Evolutionary conservation across 2,329 filamentous ascomycete species (phyloP), one percentile per base, ranked within the genome.

Genomic region (Pyrenophora seminiperda): DNA sequence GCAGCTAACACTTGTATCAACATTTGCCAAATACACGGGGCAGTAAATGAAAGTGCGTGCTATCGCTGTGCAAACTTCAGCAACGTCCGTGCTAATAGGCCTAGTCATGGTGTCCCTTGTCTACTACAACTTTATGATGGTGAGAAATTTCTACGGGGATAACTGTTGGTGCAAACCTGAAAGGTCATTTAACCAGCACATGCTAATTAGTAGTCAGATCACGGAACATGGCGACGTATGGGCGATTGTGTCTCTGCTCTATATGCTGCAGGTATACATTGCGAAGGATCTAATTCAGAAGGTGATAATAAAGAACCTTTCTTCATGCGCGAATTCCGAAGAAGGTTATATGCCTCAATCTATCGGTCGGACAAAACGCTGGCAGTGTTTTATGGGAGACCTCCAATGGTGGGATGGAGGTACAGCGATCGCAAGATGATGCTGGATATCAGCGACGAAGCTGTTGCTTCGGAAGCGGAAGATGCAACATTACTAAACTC

Each of bases 1-100:
- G 60, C 65, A n/a, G 66, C 59, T 17, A 70, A 72, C 20, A 63
- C 68, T 20, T 73, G 70, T 41, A 71, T 73, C 47, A 67, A 58
- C 38, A 58, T 72, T 5, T 71, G 68, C 33, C 67, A 71, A 38
- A 61, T 64, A 22, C 68, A 73, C 37, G 68, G 68, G 9, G 66
- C 67, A 15, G 68, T 72, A 4, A 73, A 71, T 31, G 70, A 73
- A 37, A 53, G 52, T 55, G 47, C 30, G 52, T 47, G 24, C 18
- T 30, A n/a, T n/a, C 17, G 13, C 1, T 24, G 7, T 17, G 10
- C 29, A 19, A 27, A 17, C 17, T 5, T 13, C n/a, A 3, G 7
- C 15, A 15, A 22, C 11, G n/a, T 31, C 9, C 6, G 7, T 31
- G 3, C 24, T 38, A 19, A 34, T 6, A 37, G 7, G 9, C 33